Percentiles rank a stretch among this genome's conserved stretches.
Evolutionary conservation across 331 rosid genomes (phyloP).

Genomic region (Malus hybrid): DNA sequence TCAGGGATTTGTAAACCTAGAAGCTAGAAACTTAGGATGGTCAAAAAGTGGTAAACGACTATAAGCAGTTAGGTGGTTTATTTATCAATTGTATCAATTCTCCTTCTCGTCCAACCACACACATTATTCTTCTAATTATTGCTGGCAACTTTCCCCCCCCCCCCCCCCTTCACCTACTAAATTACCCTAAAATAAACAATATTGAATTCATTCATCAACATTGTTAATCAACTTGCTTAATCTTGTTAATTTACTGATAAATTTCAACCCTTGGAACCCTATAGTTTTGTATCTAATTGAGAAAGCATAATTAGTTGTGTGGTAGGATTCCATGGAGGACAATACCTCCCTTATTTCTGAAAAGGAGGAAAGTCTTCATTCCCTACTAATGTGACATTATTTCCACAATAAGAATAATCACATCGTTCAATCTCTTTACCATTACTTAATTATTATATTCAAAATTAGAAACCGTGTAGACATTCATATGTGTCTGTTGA

Average conservation of each 20-base stretch:
- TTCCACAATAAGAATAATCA: too few relatives aligned
- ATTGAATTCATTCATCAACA: not conserved
- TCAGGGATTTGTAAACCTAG: not conserved
- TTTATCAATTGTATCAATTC: not conserved
- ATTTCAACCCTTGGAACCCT: not conserved
- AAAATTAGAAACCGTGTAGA: too few relatives aligned
- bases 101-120: slow-evolving; percentile 14
- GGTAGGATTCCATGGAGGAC: too few relatives aligned
- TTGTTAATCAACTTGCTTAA: not conserved
- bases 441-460: too few relatives aligned
- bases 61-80: not conserved
- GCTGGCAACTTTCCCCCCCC: slow-evolving; percentile 15
- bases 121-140: too few relatives aligned
- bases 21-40: not conserved
- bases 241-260: not conserved
- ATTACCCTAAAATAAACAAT: not conserved
- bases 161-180: slow-evolving; percentile 12
- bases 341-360: too few relatives aligned
- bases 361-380: too few relatives aligned
- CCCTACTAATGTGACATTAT: too few relatives aligned
- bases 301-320: not conserved
- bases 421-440: too few relatives aligned
- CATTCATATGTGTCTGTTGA: too few relatives aligned
- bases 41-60: not conserved
- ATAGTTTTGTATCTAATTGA: not conserved